Conservation (phyloP, 345 rosid genomes). For the Ceriops decandra region DNA sequence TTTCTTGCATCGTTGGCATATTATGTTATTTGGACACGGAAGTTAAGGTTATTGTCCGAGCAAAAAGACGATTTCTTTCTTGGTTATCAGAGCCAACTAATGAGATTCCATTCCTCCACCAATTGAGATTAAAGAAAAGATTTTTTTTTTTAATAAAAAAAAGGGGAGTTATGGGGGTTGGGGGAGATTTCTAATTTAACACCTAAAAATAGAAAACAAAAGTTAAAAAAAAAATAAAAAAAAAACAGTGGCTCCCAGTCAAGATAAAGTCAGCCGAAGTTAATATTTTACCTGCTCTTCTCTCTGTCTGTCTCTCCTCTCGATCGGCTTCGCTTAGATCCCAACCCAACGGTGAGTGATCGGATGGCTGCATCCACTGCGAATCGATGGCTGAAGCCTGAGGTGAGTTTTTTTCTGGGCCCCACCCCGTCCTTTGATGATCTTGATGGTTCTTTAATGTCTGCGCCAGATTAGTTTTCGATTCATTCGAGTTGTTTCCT, state of each 20-base stretch:
- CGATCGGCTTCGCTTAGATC: neutral
- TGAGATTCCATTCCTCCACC: no score
- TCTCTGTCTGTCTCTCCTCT: neutral
- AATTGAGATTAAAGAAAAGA: no score
- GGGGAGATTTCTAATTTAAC: no score
- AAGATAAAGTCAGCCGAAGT: conserved; percentile 5
- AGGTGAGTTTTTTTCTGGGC: conserved; percentile 30
- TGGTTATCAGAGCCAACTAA: no score
- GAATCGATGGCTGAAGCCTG: conserved; percentile 67
- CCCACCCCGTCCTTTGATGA: conserved; percentile 7
- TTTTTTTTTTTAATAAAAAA: no score
- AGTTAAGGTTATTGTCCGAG: no score
- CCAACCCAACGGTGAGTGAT: neutral
- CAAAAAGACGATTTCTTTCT: no score
- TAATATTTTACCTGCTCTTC: neutral
- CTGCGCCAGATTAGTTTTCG: neutral
- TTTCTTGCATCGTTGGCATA: no score
- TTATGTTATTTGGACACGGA: no score
- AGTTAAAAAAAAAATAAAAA: no score
- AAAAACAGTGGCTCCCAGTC: neutral
- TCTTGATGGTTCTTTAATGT: neutral
- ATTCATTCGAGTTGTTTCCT: neutral
- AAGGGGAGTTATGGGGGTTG: no score
- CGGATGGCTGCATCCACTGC: conserved; percentile 1
- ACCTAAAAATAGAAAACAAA: no score